phyloP scores from a whole-genome alignment of 2,329 filamentous ascomycete genomes.

The Monilinia fructicola region DNA sequence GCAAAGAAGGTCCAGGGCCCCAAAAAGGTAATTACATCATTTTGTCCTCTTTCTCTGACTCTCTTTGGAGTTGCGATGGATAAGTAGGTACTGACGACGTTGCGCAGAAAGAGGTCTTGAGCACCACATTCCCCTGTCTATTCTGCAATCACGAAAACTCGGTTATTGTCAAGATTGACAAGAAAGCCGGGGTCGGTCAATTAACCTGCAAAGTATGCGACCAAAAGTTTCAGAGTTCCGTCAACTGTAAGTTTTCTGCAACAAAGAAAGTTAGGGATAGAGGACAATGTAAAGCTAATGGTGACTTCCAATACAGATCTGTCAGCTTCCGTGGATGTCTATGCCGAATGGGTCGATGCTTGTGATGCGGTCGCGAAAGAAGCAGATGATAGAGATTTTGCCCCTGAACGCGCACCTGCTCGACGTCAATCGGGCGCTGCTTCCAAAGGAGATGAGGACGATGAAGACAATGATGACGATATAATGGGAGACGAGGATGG shows the following conservation, averaged over 20 bases:
- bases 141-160: conserved; percentile 99
- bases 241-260: conserved; percentile 67
- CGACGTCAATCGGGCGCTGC: conserved; percentile 28
- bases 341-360: conserved; percentile 98
- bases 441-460: conserved; percentile 38
- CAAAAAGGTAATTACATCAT: conserved; percentile 63
- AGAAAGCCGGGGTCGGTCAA: conserved; percentile 83
- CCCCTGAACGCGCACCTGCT: conserved; percentile 31
- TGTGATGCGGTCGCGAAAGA: conserved; percentile 71
- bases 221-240: conserved; percentile 87
- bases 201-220: conserved; percentile 91
- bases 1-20: conserved; percentile 77
- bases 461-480: conserved; percentile 42
- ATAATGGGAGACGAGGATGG: conserved; percentile 47
- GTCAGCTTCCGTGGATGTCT: conserved; percentile 89
- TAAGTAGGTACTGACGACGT: conserved; percentile 6
- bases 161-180: conserved; percentile 87
- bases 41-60: background rate
- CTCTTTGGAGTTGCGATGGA: background rate
- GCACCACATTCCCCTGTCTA: conserved; percentile 88
- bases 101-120: conserved; percentile 64
- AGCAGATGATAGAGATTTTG: conserved; percentile 42
- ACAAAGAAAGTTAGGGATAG: conserved; percentile 5
- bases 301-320: conserved; percentile 59
- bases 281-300: conserved; percentile 26